Evolutionary conservation across 2,329 filamentous ascomycete genomes (phyloP).

Genomic region (Colletotrichum sp.): DNA sequence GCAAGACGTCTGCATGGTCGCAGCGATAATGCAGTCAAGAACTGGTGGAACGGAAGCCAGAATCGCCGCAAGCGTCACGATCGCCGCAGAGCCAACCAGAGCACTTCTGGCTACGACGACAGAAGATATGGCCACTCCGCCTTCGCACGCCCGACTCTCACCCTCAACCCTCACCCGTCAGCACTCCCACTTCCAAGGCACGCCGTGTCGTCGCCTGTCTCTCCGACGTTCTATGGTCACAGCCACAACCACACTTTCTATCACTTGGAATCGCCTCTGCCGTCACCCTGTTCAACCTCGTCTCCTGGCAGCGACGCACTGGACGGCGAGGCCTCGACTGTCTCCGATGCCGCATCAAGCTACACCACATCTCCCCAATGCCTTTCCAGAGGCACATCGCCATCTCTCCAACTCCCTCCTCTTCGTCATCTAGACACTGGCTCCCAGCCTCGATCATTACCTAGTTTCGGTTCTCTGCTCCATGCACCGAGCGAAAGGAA

Average conservation of each 20-base stretch:
- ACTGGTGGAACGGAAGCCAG: slow-evolving; percentile 96
- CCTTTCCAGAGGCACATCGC: slow-evolving; percentile 36
- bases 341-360: slow-evolving; percentile 72
- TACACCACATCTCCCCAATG: slow-evolving; percentile 63
- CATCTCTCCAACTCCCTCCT: slow-evolving; percentile 47
- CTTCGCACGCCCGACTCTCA: slow-evolving; percentile 30
- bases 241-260: slow-evolving; percentile 25
- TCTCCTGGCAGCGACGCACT: slow-evolving; percentile 59
- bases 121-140: slow-evolving; percentile 1
- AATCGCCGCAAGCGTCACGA: slow-evolving; percentile 72
- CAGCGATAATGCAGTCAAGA: slow-evolving; percentile 96
- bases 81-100: slow-evolving; percentile 36
- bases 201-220: slow-evolving; percentile 16
- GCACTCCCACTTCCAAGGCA: slow-evolving; percentile 20
- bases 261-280: slow-evolving; percentile 36
- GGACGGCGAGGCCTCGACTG: slow-evolving; percentile 69
- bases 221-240: slow-evolving; percentile 19
- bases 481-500: slow-evolving; percentile 14
- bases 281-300: slow-evolving; percentile 43
- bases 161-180: slow-evolving; percentile 27
- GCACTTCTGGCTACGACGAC: slow-evolving; percentile 26
- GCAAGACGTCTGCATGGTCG: slow-evolving; percentile 80
- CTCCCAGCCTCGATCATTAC: slow-evolving; percentile 26
- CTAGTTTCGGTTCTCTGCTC: slow-evolving; percentile 28
- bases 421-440: slow-evolving; percentile 24